Evolutionary conservation across 257 asterid genomes (phyloP).

Genomic region (Mitragyna speciosa): DNA sequence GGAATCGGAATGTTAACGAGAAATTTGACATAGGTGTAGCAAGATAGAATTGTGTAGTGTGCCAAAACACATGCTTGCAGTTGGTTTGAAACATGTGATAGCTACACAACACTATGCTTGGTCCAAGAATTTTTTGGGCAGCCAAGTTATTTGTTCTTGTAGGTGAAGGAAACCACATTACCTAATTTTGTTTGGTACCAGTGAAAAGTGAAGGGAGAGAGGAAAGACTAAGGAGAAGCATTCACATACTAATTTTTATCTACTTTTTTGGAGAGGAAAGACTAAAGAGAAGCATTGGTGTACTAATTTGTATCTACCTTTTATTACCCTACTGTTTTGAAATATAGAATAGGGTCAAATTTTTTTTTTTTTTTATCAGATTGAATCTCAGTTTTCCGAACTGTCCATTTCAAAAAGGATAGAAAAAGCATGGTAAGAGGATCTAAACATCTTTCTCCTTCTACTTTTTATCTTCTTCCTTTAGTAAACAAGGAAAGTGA

Average conservation of each 20-base stretch:
- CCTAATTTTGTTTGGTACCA: neutral
- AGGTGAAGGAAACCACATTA: neutral
- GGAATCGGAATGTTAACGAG: neutral
- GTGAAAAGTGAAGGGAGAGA: neutral
- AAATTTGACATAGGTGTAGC: neutral
- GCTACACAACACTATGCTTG: neutral
- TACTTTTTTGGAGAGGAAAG: too few species aligned
- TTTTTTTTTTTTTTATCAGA: neutral
- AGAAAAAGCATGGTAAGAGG: neutral
- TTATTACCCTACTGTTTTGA: neutral
- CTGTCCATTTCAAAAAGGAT: neutral
- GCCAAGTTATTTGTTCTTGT: neutral
- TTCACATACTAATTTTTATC: too few species aligned
- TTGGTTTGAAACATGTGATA: neutral
- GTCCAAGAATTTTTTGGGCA: neutral
- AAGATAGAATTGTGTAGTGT: neutral
- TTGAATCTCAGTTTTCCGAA: neutral
- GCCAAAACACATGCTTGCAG: constrained; percentile 6
- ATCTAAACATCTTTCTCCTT: neutral
- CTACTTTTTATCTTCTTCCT: neutral
- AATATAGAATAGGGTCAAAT: neutral
- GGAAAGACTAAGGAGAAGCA: neutral
- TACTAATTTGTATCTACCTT: neutral
- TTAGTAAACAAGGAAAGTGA: neutral
- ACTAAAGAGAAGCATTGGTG: too few species aligned